Evolutionary conservation across 805 yeast genomes (phyloP).

Genomic region (Cyberlindnera americana): DNA sequence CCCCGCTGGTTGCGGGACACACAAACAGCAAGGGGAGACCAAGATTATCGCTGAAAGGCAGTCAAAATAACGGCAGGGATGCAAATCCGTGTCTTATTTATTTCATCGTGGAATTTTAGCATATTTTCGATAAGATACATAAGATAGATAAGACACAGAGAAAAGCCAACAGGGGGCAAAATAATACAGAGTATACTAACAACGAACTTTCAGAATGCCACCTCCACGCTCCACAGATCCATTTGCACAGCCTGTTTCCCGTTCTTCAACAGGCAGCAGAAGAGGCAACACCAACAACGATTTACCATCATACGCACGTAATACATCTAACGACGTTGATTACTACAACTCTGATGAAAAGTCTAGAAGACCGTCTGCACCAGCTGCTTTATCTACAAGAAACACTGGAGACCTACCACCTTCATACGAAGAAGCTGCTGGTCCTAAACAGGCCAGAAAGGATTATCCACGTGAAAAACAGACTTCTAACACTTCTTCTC

Average conservation of each 20-base stretch:
- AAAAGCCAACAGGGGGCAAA: background rate
- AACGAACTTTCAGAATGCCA: slow-evolving; percentile 18
- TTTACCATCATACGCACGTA: slow-evolving; percentile 34
- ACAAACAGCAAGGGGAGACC: no score
- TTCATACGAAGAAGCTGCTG: slow-evolving; percentile 67
- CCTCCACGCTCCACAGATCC: slow-evolving; percentile 40
- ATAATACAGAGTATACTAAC: no score
- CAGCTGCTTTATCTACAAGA: background rate
- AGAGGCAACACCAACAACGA: slow-evolving; percentile 23
- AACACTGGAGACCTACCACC: slow-evolving; percentile 46
- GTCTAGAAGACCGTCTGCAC: slow-evolving; percentile 16
- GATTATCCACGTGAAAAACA: slow-evolving; percentile 57
- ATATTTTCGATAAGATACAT: slow-evolving; percentile 8
- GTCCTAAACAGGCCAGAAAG: slow-evolving; percentile 36
- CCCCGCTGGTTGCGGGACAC: no score
- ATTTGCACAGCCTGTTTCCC: slow-evolving; percentile 40
- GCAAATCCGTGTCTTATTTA: no score
- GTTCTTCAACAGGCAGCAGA: slow-evolving; percentile 33
- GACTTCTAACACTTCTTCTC: slow-evolving; percentile 13
- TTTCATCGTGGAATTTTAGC: no score
- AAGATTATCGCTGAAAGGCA: no score
- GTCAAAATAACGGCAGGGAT: no score
- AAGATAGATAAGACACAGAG: background rate
- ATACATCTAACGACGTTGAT: slow-evolving; percentile 26
- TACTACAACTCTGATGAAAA: slow-evolving; percentile 29